phyloP scores from a whole-genome alignment of 1,284 basidiomycete species.

The Trametes sp. region DNA sequence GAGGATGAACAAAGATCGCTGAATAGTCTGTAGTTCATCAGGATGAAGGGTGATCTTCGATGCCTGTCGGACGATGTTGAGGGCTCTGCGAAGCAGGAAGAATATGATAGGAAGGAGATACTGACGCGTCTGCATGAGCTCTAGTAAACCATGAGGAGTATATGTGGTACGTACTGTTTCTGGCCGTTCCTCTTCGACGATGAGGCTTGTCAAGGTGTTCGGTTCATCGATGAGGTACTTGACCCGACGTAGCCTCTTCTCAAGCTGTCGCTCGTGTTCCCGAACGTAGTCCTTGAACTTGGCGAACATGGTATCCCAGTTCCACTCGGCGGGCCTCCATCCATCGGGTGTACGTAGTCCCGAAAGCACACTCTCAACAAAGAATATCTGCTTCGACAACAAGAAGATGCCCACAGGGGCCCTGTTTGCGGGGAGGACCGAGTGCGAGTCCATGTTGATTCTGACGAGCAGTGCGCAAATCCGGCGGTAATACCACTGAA shows the following conservation, averaged over 20 bases:
- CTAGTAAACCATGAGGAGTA: not conserved
- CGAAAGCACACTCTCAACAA: slow-evolving; percentile 13
- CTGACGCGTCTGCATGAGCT: not conserved
- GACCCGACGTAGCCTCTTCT: slow-evolving; percentile 26
- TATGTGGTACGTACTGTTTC: slow-evolving; percentile 32
- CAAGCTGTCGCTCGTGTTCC: slow-evolving; percentile 31
- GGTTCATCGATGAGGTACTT: slow-evolving; percentile 35
- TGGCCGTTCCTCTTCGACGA: slow-evolving; percentile 27
- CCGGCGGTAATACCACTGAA: slow-evolving; percentile 27
- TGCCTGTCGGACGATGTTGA: slow-evolving; percentile 13
- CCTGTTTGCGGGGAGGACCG: slow-evolving; percentile 5
- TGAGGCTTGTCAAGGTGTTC: slow-evolving; percentile 31
- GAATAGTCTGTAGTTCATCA: slow-evolving; percentile 12
- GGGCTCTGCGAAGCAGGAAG: slow-evolving; percentile 15
- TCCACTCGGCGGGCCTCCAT: not conserved
- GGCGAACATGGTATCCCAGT: slow-evolving; percentile 10
- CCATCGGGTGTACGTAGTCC: slow-evolving; percentile 7
- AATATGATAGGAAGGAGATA: slow-evolving; percentile 23
- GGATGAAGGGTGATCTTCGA: slow-evolving; percentile 2
- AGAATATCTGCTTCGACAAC: not conserved
- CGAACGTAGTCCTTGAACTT: slow-evolving; percentile 34
- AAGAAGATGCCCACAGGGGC: slow-evolving; percentile 6
- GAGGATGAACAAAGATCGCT: not conserved
- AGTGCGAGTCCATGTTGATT: not conserved
- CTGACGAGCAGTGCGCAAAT: slow-evolving; percentile 19